Evolutionary conservation across 805 yeast genomes (phyloP), one percentile per base, ranked within the genome.

Genomic region (Scheffersomyces ergatensis): DNA sequence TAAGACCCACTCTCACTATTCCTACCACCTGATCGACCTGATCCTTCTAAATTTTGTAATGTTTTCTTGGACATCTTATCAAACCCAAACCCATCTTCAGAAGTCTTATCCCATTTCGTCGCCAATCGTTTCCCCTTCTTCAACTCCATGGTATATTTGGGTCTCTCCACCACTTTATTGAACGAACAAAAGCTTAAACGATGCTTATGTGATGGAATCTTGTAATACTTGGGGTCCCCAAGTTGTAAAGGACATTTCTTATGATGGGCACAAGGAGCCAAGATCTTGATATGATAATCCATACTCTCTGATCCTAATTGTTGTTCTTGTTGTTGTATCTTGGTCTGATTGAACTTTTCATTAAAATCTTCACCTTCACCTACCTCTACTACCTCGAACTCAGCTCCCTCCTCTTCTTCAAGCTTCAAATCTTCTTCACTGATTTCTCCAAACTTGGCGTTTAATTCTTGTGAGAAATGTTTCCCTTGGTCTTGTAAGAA

Each of bases 251-350:
- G 97, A 54, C 97, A 90, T 48, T 70, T 75, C 11, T 82, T 78
- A 53, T 89, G 96, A 58, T 93, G 97, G 0, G 92, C 63, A 56
- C 97, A 93, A 3, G 99, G 99, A 0, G 96, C 96, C 15, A 92
- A 56, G 7, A 92, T 72, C 31, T 76, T 75, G 37, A 89, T 54
- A 48, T 83, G 82, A 54, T 76, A 72, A 55, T 76, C 62, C 33
- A 63, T 64, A 26, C 60, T 53, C 26, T 58, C 62, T 3, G 48
- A 14, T 13, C 48, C 32, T 7, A 51, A 40, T 5, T 31, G 38
- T 11, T 36, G n/a, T 8, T 7, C 19, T n/a, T n/a, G 7, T 16
- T 32, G 32, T 27, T 40, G 45, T n/a, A n/a, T n/a, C n/a, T n/a
- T n/a, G n/a, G n/a, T n/a, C n/a, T n/a, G n/a, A n/a, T n/a, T n/a